Evolutionary conservation across 805 yeast genomes (phyloP).

Genomic region (Wickerhamomyces pijperi): DNA sequence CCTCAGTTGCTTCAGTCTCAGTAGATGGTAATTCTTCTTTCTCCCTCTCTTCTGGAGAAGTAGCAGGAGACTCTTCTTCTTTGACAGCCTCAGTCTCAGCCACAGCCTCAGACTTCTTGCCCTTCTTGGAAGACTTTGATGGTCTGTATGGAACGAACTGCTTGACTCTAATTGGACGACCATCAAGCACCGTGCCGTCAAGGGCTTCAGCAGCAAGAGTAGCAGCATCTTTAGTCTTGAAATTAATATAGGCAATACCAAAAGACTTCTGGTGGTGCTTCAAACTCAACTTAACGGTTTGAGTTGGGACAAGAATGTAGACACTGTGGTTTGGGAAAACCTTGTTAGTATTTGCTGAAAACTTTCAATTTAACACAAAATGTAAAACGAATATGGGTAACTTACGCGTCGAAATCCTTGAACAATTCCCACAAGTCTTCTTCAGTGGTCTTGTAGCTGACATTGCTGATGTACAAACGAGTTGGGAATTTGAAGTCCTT

Average conservation of each 20-base stretch:
- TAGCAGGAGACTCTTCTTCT: too few species aligned
- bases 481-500: conserved; percentile 8
- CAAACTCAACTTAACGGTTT: conserved; percentile 36
- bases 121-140: not conserved
- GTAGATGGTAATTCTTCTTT: not conserved
- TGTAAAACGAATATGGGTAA: not conserved
- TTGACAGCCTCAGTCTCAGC: too few species aligned
- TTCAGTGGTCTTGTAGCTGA: conserved; percentile 41
- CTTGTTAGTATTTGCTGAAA: conserved; percentile 3
- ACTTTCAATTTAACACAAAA: too few species aligned
- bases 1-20: not conserved
- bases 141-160: conserved; percentile 33
- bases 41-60: too few species aligned
- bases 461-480: conserved; percentile 44
- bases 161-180: conserved; percentile 28
- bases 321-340: conserved; percentile 7
- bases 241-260: conserved; percentile 80
- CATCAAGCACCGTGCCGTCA: conserved; percentile 46
- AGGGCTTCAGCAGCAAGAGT: conserved; percentile 49
- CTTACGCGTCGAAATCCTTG: conserved; percentile 35
- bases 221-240: conserved; percentile 53
- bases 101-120: not conserved
- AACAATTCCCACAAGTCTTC: conserved; percentile 36
- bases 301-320: conserved; percentile 42
- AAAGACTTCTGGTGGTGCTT: conserved; percentile 30